These are phyloP conservation scores for Apophysomyces trapeziformis DNA, from an alignment of 371 early-diverging fungal species.

Conservation along the genomic window DNA sequence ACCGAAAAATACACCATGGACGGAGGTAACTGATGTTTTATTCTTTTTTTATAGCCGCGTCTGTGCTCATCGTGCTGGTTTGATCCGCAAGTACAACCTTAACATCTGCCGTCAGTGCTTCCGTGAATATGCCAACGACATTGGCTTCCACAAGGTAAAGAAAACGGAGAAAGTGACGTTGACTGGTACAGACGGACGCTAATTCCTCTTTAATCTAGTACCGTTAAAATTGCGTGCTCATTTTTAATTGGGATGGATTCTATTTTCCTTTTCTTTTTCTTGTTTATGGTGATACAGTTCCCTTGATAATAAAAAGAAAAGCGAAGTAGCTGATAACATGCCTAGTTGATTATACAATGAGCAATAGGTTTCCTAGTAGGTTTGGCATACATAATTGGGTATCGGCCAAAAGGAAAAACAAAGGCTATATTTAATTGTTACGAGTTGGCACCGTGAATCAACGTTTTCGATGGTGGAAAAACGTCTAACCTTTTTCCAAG, in stretches of 20 bases:
- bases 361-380: too few relatives aligned
- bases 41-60: slow-evolving; percentile 74
- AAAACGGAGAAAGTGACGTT: background rate
- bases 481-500: too few relatives aligned
- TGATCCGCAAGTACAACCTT: slow-evolving; percentile 98
- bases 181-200: background rate
- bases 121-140: slow-evolving; percentile 97
- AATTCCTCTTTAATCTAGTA: background rate
- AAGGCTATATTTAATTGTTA: too few relatives aligned
- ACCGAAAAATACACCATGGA: background rate
- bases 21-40: background rate
- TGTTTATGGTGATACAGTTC: background rate
- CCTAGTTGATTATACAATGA: too few relatives aligned
- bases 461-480: too few relatives aligned
- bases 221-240: background rate
- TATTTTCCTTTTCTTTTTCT: background rate
- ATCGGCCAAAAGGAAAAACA: too few relatives aligned
- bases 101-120: slow-evolving; percentile 99
- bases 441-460: too few relatives aligned
- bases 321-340: background rate
- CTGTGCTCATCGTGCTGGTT: slow-evolving; percentile 96
- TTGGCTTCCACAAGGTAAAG: slow-evolving; percentile 94
- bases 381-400: too few relatives aligned
- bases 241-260: background rate
- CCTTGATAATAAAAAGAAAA: background rate